Conservation (phyloP, 495 filamentous ascomycete species). For the Aspergillus ellipticus region DNA sequence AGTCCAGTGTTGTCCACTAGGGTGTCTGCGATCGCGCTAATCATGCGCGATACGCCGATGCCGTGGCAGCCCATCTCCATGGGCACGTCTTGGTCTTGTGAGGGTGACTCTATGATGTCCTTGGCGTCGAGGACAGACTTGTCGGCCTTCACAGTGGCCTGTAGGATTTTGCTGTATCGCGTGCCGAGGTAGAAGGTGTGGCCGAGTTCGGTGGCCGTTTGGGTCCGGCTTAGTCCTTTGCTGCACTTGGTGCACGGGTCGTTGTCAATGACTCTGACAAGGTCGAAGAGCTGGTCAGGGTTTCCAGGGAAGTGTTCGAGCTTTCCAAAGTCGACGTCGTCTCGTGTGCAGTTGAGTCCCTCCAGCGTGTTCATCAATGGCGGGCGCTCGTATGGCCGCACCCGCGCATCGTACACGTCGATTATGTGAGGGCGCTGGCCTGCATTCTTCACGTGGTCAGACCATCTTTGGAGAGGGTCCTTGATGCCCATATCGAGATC, state of each 20-base stretch:
- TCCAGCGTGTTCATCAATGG: constrained; percentile 40
- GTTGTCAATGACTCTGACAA: constrained; percentile 61
- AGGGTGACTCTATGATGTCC: neutral
- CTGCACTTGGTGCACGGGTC: constrained; percentile 71
- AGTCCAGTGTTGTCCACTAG: constrained; percentile 72
- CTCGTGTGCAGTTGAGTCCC: constrained; percentile 22
- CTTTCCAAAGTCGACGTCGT: constrained; percentile 38
- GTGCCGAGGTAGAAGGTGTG: constrained; percentile 95
- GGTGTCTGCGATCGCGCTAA: constrained; percentile 75
- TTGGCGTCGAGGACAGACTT: constrained; percentile 18
- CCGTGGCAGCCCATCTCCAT: constrained; percentile 97
- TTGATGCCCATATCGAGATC: constrained; percentile 69
- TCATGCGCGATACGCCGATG: constrained; percentile 88
- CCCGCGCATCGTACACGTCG: constrained; percentile 44
- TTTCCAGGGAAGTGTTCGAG: constrained; percentile 41
- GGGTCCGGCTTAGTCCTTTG: constrained; percentile 58
- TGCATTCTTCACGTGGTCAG: constrained; percentile 31
- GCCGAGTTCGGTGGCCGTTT: constrained; percentile 80
- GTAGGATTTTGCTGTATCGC: constrained; percentile 73
- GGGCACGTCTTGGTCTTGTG: constrained; percentile 36
- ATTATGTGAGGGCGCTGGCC: constrained; percentile 29
- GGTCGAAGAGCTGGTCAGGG: constrained; percentile 41
- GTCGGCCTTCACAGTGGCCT: constrained; percentile 53
- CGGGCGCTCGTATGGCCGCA: constrained; percentile 42
- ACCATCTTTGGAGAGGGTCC: constrained; percentile 56